Base-by-base conservation (phyloP, 1,284 basidiomycete species). In the Schizophyllum amplum region DNA sequence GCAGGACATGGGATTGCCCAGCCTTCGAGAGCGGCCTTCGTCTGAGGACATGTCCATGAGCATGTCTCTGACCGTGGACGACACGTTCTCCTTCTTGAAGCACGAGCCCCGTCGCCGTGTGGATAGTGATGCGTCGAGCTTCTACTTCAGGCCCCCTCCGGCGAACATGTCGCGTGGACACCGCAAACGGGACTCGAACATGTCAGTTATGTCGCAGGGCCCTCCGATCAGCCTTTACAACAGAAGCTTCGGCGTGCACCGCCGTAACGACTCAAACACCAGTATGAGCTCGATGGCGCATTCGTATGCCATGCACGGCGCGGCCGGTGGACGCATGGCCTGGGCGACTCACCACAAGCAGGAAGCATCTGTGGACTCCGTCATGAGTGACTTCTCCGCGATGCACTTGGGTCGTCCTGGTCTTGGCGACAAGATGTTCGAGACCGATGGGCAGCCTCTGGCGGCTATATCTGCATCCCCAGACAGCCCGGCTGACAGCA, bases 391-490 rank as follows among this genome's bases (percentile, higher is more conserved):
- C 55, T 80, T 80, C 60, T 86, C 86, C 1, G 76, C 73, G 2
- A 70, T 74, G 60, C 75, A 78, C 9, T 67, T 89, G 3, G 83
- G 76, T 2, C 78, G 91, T 21, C 91, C 91, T 1, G 89, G 85
- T 1, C 69, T 94, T 2, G 90, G 92, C 0, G 92, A 93, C 66
- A 90, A 92, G 75, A 93, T 94, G 91, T 91, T 94, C 64, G 82
- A 87, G 25, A 80, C 75, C 20, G 73, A 72, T 5, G 79, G 78
- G 3, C 76, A 80, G 57, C 81, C 85, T 0, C 74, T 92, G 24
- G 68, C 77, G 0, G 75, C 86, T 0, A 91, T 92, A 62, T 80
- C 84, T 0, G 87, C 81, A 0, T 90, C 87, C 0, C 86, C 87
- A 1, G 77, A 77, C 47, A 78, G 77, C 55, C 65, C 67, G 22